A percentile compares a stretch with the other conserved stretches of the same genome.
Evolutionary conservation across 495 filamentous ascomycete genomes (phyloP).

Genomic region (Tuber brumale): DNA sequence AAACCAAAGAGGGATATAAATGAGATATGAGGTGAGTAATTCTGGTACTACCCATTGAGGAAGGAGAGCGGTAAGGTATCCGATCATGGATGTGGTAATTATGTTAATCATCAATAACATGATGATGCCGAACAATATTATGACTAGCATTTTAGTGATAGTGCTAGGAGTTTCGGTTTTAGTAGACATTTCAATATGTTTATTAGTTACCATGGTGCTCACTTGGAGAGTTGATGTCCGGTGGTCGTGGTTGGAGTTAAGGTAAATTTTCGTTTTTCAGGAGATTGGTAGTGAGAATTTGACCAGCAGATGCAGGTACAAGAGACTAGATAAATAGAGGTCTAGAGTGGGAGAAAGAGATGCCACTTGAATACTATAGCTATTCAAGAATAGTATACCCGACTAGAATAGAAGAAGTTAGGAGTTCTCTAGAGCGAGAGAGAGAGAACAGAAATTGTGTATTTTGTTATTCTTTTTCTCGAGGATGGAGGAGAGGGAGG

Average conservation of each 20-base stretch:
- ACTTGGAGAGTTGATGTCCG: background rate
- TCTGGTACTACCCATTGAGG: background rate
- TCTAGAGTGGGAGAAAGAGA: background rate
- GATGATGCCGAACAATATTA: background rate
- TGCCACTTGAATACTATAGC: background rate
- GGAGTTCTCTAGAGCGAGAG: background rate
- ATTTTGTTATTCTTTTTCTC: background rate
- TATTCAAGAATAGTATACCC: background rate
- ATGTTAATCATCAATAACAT: background rate
- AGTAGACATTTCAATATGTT: background rate
- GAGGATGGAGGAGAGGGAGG: background rate
- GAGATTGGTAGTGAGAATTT: background rate
- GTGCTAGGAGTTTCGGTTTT: background rate
- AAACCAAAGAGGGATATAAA: background rate
- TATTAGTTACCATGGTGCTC: background rate
- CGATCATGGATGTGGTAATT: background rate
- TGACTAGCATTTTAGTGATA: background rate
- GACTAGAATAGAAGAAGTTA: background rate
- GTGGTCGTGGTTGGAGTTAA: background rate
- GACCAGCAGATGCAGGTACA: background rate
- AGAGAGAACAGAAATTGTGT: background rate
- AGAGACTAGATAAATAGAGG: background rate
- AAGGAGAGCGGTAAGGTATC: background rate
- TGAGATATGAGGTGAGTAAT: background rate
- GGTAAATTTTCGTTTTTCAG: background rate